Base-by-base conservation (phyloP, 2,329 filamentous ascomycete species). In the Fusarium falciforme region DNA sequence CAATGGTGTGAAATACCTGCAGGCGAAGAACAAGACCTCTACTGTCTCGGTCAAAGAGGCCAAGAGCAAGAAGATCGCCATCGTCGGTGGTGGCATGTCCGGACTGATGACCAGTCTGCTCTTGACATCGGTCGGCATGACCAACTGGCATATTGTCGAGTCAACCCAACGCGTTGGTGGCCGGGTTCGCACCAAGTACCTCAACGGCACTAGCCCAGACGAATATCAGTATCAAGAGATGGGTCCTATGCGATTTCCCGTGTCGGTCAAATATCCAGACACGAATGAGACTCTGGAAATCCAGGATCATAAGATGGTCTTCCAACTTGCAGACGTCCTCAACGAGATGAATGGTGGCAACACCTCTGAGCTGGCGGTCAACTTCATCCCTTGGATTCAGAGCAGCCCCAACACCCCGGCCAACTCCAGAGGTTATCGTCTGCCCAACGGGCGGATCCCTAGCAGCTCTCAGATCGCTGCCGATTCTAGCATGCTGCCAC, bases 231-330 rank as follows among this genome's bases (percentile, higher is more conserved):
- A 93, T 76, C 90, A 92, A 75, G 91, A 92, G 77, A 87, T 87
- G 88, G 91, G 91, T 0, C 89, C 90, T 0, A 92, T 93, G 90
- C 84, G 90, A 3, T 90, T 93, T 74, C 91, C 91, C 0, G 83
- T 88, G 17, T 86, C 84, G 6, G 85, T 89, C 72, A 79, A 85
- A 7, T 85, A 86, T 35, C 83, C 86, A 6, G 83, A 84, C 40
- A 86, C 84, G 17, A 90, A 91, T 29, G 60, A 63, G 76, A 91
- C 87, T 0, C 83, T 84, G 76, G 86, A 90, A 69, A 90, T 93
- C 72, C 86, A 87, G 25, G 91, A 93, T 75, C 90, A 92, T 75
- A 86, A 89, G 73, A 86, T 93, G 79, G 89, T 93, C 0, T 92
- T 92, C 79, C 89, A 92, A 78, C 85, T 93, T 2, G 90, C 87